phyloP scores from a whole-genome alignment of 768 basidiomycete species.

The Agaricus blazei region DNA sequence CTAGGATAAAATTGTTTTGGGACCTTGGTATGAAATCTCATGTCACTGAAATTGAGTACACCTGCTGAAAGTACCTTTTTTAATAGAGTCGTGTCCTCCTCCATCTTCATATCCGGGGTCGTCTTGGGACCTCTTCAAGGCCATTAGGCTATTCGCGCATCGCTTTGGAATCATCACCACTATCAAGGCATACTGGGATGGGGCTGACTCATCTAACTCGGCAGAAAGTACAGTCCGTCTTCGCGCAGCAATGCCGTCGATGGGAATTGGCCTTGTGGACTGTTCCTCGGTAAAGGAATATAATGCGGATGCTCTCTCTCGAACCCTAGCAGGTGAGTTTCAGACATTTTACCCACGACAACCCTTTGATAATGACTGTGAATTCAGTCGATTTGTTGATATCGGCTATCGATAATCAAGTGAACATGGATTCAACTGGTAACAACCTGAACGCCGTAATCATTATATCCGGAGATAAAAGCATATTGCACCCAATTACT shows the following conservation, averaged over 20 bases:
- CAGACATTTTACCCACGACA: neutral
- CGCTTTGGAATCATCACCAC: slow-evolving; percentile 7
- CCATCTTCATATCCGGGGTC: slow-evolving; percentile 4
- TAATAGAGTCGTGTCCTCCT: slow-evolving; percentile 5
- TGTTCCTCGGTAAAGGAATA: slow-evolving; percentile 3
- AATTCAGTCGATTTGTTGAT: neutral
- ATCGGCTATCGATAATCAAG: slow-evolving; percentile 1
- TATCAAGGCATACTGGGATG: slow-evolving; percentile 11
- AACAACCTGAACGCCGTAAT: neutral
- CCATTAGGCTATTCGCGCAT: neutral
- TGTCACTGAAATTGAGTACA: neutral
- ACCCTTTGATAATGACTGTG: neutral
- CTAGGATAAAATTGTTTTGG: slow-evolving; percentile 11
- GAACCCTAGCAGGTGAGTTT: neutral
- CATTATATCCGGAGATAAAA: slow-evolving; percentile 2
- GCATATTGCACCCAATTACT: slow-evolving; percentile 1
- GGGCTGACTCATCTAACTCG: neutral
- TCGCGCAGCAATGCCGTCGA: neutral
- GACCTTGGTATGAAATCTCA: slow-evolving; percentile 9
- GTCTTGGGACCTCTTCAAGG: slow-evolving; percentile 3
- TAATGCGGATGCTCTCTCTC: neutral
- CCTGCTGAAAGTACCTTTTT: neutral
- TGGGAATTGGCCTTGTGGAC: slow-evolving; percentile 4
- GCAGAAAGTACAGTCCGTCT: neutral
- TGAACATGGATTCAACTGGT: neutral